Evolutionary conservation across 2,329 filamentous ascomycete species (phyloP).

Genomic region (Curvularia lunata): DNA sequence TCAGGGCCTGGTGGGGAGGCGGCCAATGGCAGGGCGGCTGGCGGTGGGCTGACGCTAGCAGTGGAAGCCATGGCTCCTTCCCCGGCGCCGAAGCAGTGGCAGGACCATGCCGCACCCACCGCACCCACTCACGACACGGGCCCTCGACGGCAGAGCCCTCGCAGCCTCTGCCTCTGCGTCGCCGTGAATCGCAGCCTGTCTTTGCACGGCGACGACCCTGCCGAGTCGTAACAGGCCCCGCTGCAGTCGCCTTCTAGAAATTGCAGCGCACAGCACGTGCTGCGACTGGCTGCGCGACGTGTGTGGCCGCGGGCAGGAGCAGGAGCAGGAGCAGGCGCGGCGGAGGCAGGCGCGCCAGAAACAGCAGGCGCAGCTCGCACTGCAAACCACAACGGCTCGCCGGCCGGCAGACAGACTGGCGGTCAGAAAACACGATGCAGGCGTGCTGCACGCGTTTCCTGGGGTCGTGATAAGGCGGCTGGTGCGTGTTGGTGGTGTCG

Average conservation of each 20-base stretch:
- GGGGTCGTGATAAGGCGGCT: background rate
- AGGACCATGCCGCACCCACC: conserved; percentile 28
- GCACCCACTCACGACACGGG: conserved; percentile 19
- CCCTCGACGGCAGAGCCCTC: conserved; percentile 32
- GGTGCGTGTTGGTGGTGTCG: conserved; percentile 9
- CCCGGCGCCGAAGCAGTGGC: conserved; percentile 46
- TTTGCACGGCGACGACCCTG: conserved; percentile 26
- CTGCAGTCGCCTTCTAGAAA: conserved; percentile 45
- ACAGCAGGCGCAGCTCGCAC: no score
- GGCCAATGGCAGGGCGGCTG: conserved; percentile 46
- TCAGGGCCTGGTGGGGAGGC: conserved; percentile 41
- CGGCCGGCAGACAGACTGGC: no score
- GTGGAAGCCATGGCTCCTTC: conserved; percentile 48
- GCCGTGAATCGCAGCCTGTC: conserved; percentile 44
- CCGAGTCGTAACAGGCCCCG: conserved; percentile 34
- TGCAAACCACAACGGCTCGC: no score
- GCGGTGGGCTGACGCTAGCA: conserved; percentile 31
- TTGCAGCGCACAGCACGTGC: conserved; percentile 21
- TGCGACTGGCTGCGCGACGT: no score
- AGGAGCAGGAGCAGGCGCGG: no score
- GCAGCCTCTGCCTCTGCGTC: no score
- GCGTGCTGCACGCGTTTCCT: conserved; percentile 17
- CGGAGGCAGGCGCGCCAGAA: no score
- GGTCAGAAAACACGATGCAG: background rate
- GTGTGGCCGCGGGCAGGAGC: conserved; percentile 12